phyloP scores from a whole-genome alignment of 257 asterid genomes.

The Asclepias syriaca region DNA sequence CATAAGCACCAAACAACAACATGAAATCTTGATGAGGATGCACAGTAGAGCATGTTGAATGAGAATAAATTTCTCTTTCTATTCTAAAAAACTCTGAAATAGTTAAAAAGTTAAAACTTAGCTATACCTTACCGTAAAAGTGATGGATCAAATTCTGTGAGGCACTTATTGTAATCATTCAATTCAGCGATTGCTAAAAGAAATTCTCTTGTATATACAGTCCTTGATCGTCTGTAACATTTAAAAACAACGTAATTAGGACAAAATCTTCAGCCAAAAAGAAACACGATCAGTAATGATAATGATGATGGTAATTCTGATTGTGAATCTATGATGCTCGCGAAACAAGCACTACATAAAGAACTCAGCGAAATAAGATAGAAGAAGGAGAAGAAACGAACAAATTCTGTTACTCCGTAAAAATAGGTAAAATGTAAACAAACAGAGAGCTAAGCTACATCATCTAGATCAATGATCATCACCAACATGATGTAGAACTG shows the following conservation, averaged over 20 bases:
- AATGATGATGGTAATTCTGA: neutral
- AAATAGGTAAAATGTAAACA: neutral
- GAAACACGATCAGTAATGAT: neutral
- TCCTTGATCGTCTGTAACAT: constrained; percentile 10
- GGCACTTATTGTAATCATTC: constrained; percentile 31
- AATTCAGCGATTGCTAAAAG: constrained; percentile 32
- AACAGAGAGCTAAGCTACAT: neutral
- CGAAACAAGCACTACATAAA: neutral
- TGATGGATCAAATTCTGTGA: constrained; percentile 33
- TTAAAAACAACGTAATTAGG: neutral
- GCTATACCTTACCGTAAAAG: constrained; percentile 27
- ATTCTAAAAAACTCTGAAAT: neutral
- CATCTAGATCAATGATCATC: neutral
- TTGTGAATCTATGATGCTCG: no score
- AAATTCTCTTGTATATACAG: constrained; percentile 21
- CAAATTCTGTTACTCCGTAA: neutral
- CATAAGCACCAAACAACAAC: neutral
- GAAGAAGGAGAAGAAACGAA: neutral
- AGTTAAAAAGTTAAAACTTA: no score
- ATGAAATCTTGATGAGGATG: neutral
- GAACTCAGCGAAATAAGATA: no score
- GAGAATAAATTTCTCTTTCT: neutral
- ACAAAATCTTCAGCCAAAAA: neutral
- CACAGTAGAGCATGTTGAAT: neutral
- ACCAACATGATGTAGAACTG: neutral